A percentile compares a stretch with the other conserved stretches of the same genome.
Conservation (phyloP, 2,329 filamentous ascomycete genomes). For the Penicillium sp. region DNA sequence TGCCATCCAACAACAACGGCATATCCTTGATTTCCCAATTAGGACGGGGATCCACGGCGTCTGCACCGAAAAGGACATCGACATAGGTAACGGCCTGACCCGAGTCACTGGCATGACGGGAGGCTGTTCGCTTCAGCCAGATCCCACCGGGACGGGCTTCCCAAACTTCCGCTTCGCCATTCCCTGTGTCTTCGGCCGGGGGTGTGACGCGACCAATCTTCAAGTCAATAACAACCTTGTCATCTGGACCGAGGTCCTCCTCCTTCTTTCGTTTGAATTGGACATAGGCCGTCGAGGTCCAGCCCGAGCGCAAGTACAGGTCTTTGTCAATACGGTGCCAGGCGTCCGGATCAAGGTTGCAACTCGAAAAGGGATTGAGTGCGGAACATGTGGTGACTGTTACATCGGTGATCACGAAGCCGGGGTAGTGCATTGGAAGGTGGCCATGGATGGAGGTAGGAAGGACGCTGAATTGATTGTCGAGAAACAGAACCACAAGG, state of each 20-base stretch:
- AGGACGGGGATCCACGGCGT: conserved; percentile 84
- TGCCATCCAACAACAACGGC: conserved; percentile 68
- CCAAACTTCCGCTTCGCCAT: conserved; percentile 66
- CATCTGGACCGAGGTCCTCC: conserved; percentile 72
- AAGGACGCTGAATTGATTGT: conserved; percentile 84
- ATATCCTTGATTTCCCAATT: conserved; percentile 81
- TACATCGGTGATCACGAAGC: conserved; percentile 82
- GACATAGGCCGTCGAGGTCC: conserved; percentile 75
- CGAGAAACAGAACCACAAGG: conserved; percentile 76
- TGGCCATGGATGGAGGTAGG: conserved; percentile 83
- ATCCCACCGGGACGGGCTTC: conserved; percentile 74
- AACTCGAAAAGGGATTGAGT: conserved; percentile 73
- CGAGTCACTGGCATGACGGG: conserved; percentile 72
- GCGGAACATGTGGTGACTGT: conserved; percentile 74
- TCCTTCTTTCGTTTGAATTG: conserved; percentile 83
- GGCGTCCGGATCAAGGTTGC: conserved; percentile 67
- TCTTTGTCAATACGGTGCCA: conserved; percentile 92
- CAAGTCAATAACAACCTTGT: conserved; percentile 79
- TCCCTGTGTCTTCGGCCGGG: conserved; percentile 54
- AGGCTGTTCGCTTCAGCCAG: conserved; percentile 77
- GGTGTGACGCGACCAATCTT: conserved; percentile 74
- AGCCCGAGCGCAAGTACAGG: conserved; percentile 73
- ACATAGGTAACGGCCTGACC: conserved; percentile 74
- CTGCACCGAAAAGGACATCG: conserved; percentile 85
- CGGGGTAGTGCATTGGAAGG: conserved; percentile 81